phyloP scores from a whole-genome alignment of 139 green algal genomes.

The Chlamydomonas sphaeroides region DNA sequence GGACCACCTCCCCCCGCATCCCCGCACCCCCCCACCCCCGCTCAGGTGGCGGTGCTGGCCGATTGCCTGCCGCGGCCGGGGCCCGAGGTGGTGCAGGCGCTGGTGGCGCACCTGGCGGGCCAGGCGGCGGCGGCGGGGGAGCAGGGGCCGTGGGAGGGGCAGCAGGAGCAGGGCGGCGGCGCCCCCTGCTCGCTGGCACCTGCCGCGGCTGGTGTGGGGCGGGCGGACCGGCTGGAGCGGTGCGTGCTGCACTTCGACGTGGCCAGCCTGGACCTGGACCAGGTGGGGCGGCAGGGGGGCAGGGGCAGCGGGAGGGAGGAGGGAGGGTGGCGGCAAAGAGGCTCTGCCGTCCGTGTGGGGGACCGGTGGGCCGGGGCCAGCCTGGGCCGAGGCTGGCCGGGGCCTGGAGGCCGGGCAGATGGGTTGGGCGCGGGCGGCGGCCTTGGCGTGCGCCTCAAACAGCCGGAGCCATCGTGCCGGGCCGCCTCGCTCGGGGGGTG shows the following conservation, averaged over 20 bases:
- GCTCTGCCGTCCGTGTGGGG: too few relatives aligned
- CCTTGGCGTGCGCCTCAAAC: too few relatives aligned
- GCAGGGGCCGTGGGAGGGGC: not conserved
- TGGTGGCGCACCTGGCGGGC: conserved; percentile 81
- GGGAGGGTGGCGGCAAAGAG: too few relatives aligned
- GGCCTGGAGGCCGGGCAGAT: too few relatives aligned
- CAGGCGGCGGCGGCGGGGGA: too few relatives aligned
- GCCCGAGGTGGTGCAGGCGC: conserved; percentile 80
- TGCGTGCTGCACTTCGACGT: conserved; percentile 91
- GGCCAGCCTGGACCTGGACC: conserved; percentile 87
- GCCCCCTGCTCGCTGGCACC: conserved; percentile 19
- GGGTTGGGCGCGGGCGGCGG: too few relatives aligned
- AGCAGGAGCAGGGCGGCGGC: not conserved
- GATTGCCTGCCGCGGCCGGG: conserved; percentile 64
- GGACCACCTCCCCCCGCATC: too few relatives aligned
- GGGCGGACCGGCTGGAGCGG: conserved; percentile 78
- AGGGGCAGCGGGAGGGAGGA: too few relatives aligned
- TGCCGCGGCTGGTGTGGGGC: conserved; percentile 37
- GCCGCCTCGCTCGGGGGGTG: too few relatives aligned
- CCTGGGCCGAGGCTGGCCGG: too few relatives aligned
- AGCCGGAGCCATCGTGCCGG: too few relatives aligned
- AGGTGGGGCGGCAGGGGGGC: conserved; percentile 58
- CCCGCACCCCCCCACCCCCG: not conserved
- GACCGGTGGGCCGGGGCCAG: too few relatives aligned
- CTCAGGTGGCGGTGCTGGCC: conserved; percentile 55